Evolutionary conservation across 139 green algal genomes (phyloP).

Genomic region (Chlamydomonas sp.): DNA sequence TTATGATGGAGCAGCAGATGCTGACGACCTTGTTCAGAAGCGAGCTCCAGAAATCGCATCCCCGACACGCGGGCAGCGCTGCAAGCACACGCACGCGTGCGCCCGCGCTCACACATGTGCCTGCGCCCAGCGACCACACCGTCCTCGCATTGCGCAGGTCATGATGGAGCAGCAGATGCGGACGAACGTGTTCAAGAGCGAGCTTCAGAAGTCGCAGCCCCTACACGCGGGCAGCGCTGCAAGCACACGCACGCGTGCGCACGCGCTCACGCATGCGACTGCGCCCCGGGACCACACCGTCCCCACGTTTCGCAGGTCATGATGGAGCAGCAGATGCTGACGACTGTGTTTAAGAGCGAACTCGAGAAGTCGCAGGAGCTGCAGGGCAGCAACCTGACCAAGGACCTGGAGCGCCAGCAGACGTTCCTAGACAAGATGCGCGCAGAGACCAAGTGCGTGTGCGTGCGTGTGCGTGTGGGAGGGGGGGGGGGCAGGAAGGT

Average conservation of each 20-base stretch:
- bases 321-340: slow-evolving; percentile 58
- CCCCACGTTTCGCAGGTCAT: slow-evolving; percentile 22
- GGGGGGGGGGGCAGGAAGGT: too few species aligned
- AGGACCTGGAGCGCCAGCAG: slow-evolving; percentile 80
- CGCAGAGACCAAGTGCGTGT: slow-evolving; percentile 66
- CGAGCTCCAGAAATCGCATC: not conserved
- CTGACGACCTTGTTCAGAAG: not conserved
- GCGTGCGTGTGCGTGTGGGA: too few species aligned
- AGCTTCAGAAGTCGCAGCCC: slow-evolving; percentile 73
- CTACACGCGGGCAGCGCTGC: too few species aligned
- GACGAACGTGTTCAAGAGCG: slow-evolving; percentile 63
- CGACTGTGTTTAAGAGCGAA: slow-evolving; percentile 68
- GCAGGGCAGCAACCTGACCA: slow-evolving; percentile 45
- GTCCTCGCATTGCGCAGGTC: not conserved
- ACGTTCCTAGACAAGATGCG: slow-evolving; percentile 81
- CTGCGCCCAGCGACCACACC: not conserved
- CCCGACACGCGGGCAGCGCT: not conserved
- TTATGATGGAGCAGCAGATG: not conserved
- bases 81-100: too few species aligned
- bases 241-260: too few species aligned
- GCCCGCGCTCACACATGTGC: too few species aligned
- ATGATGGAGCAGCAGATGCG: slow-evolving; percentile 10
- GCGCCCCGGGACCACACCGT: not conserved
- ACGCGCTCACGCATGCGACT: too few species aligned
- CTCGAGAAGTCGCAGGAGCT: slow-evolving; percentile 64